Percentiles rank a stretch among this genome's conserved stretches.
Evolutionary conservation across 345 rosid genomes (phyloP).

Genomic region (Acer yangbiense): DNA sequence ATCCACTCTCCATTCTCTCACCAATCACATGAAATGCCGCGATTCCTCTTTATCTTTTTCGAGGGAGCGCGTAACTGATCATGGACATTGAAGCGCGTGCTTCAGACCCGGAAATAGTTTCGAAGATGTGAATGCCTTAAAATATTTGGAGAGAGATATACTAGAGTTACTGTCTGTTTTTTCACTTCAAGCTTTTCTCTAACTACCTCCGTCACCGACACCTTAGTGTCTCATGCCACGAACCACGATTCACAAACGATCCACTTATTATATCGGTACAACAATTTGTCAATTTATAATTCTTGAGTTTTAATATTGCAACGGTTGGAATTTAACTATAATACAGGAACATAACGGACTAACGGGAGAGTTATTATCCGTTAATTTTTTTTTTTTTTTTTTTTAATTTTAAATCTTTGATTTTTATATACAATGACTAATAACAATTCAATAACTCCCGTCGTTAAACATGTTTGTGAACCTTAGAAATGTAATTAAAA

Average conservation of each 20-base stretch:
- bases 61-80: not conserved
- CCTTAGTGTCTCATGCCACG: not conserved
- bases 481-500: too few relatives aligned
- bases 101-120: not conserved
- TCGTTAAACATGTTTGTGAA: too few relatives aligned
- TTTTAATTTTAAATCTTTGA: too few relatives aligned
- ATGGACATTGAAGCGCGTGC: not conserved
- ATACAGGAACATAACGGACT: too few relatives aligned
- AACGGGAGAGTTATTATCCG: too few relatives aligned
- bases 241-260: too few relatives aligned
- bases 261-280: not conserved
- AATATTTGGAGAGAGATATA: not conserved
- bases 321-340: too few relatives aligned
- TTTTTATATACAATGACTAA: too few relatives aligned
- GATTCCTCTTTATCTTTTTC: not conserved
- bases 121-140: not conserved
- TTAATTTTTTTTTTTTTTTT: too few relatives aligned
- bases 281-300: too few relatives aligned
- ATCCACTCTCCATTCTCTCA: not conserved
- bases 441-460: too few relatives aligned
- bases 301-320: too few relatives aligned
- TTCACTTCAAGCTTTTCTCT: not conserved
- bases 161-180: not conserved
- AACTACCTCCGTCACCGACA: slow-evolving; percentile 29
- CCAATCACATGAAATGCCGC: not conserved